These are phyloP conservation scores for Cenococcum geophilum DNA, from an alignment of 495 filamentous ascomycete genomes.

Conservation along the genomic window DNA sequence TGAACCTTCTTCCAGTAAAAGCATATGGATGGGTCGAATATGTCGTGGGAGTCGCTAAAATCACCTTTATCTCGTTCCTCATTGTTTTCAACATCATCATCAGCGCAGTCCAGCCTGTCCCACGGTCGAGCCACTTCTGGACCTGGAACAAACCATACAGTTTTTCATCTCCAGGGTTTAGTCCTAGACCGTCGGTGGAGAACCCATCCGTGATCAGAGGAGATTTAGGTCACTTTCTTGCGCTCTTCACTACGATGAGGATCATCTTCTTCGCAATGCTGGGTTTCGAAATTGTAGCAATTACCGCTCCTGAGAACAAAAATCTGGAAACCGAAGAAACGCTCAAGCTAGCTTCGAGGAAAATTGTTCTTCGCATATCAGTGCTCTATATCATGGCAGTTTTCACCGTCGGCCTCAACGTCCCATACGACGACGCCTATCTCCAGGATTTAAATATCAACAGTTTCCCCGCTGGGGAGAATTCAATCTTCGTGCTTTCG, in stretches of 20 bases:
- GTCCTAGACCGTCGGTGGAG: not conserved
- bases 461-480: constrained; percentile 42
- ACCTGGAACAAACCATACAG: no score
- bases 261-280: constrained; percentile 41
- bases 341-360: constrained; percentile 48
- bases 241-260: no score
- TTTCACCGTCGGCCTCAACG: constrained; percentile 42
- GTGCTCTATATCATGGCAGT: constrained; percentile 42
- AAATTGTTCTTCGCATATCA: constrained; percentile 44
- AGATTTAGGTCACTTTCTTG: no score
- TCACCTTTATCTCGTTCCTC: constrained; percentile 42
- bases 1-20: constrained; percentile 46
- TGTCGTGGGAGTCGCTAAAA: constrained; percentile 43
- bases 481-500: constrained; percentile 46
- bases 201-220: no score
- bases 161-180: not conserved
- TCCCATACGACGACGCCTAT: constrained; percentile 43
- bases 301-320: constrained; percentile 46
- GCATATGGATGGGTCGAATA: constrained; percentile 49
- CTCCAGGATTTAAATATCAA: constrained; percentile 29
- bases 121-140: no score
- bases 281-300: constrained; percentile 46
- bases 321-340: constrained; percentile 43
- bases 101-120: no score
- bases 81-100: not conserved